Conservation (phyloP, 208 protist species). For the Acanthamoeba divionensis region DNA sequence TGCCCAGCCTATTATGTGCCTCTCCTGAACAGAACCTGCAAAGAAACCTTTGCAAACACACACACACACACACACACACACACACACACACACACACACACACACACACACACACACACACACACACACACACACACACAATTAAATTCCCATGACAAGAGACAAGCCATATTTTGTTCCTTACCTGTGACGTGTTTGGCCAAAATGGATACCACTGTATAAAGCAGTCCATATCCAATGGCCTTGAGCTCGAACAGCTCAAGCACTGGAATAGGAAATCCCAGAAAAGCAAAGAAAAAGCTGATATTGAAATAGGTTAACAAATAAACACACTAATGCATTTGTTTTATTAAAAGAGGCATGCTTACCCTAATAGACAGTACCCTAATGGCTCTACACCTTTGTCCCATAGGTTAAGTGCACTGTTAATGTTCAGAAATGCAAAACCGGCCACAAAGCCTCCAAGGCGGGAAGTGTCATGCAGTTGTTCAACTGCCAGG, state of each 20-base stretch:
- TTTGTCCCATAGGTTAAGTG: not conserved
- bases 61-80: not conserved
- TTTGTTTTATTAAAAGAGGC: no score
- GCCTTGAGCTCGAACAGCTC: not conserved
- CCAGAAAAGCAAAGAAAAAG: slow-evolving; percentile 46
- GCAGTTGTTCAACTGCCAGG: not conserved
- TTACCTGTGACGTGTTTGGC: slow-evolving; percentile 3
- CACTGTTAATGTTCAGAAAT: not conserved
- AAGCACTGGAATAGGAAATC: slow-evolving; percentile 39
- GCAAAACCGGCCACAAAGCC: slow-evolving; percentile 52
- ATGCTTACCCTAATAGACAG: not conserved
- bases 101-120: no score
- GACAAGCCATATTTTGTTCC: not conserved
- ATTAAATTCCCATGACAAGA: no score
- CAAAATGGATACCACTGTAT: not conserved
- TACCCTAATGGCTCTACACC: slow-evolving; percentile 2
- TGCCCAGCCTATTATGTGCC: not conserved
- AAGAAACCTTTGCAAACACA: not conserved
- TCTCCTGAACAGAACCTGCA: not conserved
- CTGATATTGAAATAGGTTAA: not conserved
- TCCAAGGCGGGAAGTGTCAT: slow-evolving; percentile 18
- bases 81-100: not conserved
- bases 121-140: not conserved
- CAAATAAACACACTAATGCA: not conserved
- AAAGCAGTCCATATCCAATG: not conserved